phyloP scores from a whole-genome alignment of 495 filamentous ascomycete genomes.

The Oidiodendron maius region DNA sequence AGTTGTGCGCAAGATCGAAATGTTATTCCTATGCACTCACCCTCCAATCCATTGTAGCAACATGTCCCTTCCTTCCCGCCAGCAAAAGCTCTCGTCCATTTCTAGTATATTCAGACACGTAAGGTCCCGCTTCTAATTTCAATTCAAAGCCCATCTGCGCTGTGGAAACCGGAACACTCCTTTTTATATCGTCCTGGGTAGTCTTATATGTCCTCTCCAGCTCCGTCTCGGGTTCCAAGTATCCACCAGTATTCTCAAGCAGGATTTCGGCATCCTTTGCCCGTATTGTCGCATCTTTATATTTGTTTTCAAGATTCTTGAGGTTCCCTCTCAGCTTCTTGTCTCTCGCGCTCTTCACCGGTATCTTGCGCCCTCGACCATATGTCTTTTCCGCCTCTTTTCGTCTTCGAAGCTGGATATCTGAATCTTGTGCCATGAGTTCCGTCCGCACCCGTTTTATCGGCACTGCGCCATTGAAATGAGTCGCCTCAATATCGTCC shows the following conservation, averaged over 20 bases:
- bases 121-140: constrained; percentile 78
- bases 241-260: constrained; percentile 79
- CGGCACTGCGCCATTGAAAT: constrained; percentile 39
- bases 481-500: constrained; percentile 7
- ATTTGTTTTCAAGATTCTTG: constrained; percentile 69
- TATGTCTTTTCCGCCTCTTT: constrained; percentile 71
- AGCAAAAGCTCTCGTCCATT: constrained; percentile 82
- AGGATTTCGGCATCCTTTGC: constrained; percentile 95
- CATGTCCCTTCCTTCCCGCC: constrained; percentile 87
- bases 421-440: constrained; percentile 32
- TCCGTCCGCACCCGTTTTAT: constrained; percentile 38
- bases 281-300: constrained; percentile 70
- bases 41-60: constrained; percentile 96
- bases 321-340: constrained; percentile 86
- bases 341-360: constrained; percentile 54
- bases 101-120: constrained; percentile 77
- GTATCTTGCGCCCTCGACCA: constrained; percentile 72
- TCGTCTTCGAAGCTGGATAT: constrained; percentile 35
- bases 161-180: constrained; percentile 69
- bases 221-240: constrained; percentile 81
- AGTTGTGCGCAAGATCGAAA: neutral
- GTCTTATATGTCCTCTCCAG: constrained; percentile 90
- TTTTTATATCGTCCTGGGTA: constrained; percentile 76
- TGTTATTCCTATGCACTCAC: constrained; percentile 25
- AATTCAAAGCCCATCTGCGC: constrained; percentile 87